Evolutionary conservation across 805 yeast genomes (phyloP).

Genomic region (Lipomyces spencermartinsiae): DNA sequence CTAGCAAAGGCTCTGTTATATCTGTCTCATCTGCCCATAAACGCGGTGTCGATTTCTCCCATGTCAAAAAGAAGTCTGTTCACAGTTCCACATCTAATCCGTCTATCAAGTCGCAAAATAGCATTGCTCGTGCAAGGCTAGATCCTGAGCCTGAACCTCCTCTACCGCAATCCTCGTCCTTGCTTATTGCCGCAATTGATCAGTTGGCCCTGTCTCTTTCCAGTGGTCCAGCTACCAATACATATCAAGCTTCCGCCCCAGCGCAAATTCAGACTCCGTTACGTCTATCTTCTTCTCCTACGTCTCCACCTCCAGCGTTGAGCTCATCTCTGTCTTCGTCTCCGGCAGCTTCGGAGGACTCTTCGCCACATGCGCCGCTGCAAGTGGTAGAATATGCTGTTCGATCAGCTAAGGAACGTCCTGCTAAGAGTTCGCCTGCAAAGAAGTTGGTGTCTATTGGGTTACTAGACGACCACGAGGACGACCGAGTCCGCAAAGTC

Average conservation of each 20-base stretch:
- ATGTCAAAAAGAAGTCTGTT: conserved; percentile 18
- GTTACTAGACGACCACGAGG: conserved; percentile 25
- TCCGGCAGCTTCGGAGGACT: not conserved
- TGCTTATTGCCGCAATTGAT: conserved; percentile 23
- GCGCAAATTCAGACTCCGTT: not conserved
- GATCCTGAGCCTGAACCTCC: conserved; percentile 22
- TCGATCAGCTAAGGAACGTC: conserved; percentile 30
- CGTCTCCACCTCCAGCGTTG: not conserved
- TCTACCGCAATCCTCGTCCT: conserved; percentile 27
- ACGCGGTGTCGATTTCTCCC: conserved; percentile 35
- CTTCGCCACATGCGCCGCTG: conserved; percentile 3
- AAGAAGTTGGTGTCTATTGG: not conserved
- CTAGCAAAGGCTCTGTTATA: conserved; percentile 21
- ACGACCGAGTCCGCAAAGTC: conserved; percentile 30
- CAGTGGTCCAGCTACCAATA: not conserved
- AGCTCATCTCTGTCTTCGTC: conserved; percentile 7
- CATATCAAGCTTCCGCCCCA: not conserved
- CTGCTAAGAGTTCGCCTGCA: not conserved
- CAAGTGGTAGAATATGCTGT: conserved; percentile 9
- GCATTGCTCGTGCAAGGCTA: conserved; percentile 1
- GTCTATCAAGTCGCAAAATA: conserved; percentile 20
- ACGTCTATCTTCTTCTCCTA: not conserved
- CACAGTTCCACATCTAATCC: conserved; percentile 16
- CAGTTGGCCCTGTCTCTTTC: conserved; percentile 19
- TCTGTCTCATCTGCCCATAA: conserved; percentile 27